These are phyloP conservation scores for Leishmania braziliensis DNA, from an alignment of 208 protist genomes.

Conservation along the genomic window DNA sequence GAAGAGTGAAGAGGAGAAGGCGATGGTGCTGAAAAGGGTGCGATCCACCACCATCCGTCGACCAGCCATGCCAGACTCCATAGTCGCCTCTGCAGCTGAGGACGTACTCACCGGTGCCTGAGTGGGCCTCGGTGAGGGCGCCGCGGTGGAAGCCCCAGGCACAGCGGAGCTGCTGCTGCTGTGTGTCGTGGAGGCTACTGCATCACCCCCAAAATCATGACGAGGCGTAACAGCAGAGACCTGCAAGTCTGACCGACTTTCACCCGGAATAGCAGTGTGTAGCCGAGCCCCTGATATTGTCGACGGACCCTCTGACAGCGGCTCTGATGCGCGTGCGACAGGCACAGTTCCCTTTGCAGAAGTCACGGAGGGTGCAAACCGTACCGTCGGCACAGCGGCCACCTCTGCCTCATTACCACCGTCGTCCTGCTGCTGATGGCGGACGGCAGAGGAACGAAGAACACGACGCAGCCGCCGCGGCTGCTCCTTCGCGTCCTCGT, in stretches of 20 bases:
- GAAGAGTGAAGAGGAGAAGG: slow-evolving; percentile 73
- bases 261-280: background rate
- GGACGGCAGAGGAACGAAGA: slow-evolving; percentile 14
- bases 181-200: background rate
- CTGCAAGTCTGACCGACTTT: background rate
- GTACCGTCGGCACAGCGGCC: background rate
- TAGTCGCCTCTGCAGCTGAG: slow-evolving; percentile 10
- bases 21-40: slow-evolving; percentile 59
- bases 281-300: background rate
- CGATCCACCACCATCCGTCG: slow-evolving; percentile 41
- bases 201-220: background rate
- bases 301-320: slow-evolving; percentile 15
- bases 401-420: background rate
- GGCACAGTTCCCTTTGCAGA: background rate
- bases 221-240: background rate
- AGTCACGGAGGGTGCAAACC: background rate
- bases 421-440: background rate
- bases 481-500: background rate
- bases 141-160: background rate
- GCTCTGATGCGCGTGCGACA: slow-evolving; percentile 12
- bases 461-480: slow-evolving; percentile 17
- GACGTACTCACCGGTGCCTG: slow-evolving; percentile 1
- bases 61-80: slow-evolving; percentile 12
- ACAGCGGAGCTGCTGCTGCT: background rate
- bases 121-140: background rate